Percentiles rank a stretch among this genome's conserved stretches.
Evolutionary conservation across 768 basidiomycete genomes (phyloP).

Genomic region (Phylloporus rhodoxanthus): DNA sequence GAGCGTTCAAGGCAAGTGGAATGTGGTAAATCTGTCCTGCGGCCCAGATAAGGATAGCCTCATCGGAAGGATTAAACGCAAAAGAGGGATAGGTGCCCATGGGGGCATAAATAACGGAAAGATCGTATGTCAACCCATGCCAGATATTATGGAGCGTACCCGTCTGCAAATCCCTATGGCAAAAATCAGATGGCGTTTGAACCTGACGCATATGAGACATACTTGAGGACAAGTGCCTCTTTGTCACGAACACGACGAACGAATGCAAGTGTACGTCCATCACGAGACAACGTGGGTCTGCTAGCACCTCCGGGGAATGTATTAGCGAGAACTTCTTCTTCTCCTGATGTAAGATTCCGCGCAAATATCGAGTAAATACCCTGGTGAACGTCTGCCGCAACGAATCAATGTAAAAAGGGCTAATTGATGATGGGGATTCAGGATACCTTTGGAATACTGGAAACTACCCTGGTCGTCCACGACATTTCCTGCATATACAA

Average conservation of each 20-base stretch:
- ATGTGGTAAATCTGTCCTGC: constrained; percentile 63
- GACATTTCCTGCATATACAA: constrained; percentile 66
- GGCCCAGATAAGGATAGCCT: constrained; percentile 61
- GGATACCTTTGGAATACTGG: constrained; percentile 59
- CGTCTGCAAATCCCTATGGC: constrained; percentile 53
- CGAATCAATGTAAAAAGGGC: not conserved
- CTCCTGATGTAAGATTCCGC: constrained; percentile 53
- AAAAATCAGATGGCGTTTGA: not conserved
- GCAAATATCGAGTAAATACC: constrained; percentile 70
- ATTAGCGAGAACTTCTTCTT: constrained; percentile 47
- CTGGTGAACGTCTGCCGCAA: constrained; percentile 50
- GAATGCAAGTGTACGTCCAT: constrained; percentile 65
- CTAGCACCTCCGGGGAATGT: constrained; percentile 67
- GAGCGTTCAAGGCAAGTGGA: constrained; percentile 36
- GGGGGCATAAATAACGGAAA: constrained; percentile 57
- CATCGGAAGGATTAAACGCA: constrained; percentile 40
- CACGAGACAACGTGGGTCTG: constrained; percentile 63
- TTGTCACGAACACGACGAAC: constrained; percentile 70
- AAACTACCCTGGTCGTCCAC: constrained; percentile 42
- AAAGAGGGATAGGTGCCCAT: constrained; percentile 80
- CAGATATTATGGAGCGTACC: constrained; percentile 62
- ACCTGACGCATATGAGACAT: constrained; percentile 16
- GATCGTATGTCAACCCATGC: constrained; percentile 66
- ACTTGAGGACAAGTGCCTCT: constrained; percentile 69
- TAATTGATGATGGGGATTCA: not conserved